These are phyloP conservation scores for Neocucurbitaria cava DNA, from an alignment of 2,329 filamentous ascomycete species.

Conservation along the genomic window DNA sequence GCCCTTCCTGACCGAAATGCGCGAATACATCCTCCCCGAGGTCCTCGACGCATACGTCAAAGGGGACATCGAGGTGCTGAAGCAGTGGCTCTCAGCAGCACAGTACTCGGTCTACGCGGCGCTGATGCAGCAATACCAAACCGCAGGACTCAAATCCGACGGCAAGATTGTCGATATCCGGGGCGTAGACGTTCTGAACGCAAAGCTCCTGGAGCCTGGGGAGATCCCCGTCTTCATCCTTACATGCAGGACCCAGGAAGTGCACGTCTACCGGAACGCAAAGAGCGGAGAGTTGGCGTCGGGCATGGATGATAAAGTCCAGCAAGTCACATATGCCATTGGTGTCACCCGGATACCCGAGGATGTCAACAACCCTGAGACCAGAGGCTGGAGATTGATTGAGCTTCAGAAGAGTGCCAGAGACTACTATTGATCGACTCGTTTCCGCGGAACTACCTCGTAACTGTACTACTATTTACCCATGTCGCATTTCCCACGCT, in stretches of 20 bases:
- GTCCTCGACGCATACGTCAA: slow-evolving; percentile 98
- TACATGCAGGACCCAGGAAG: slow-evolving; percentile 94
- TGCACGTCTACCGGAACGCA: slow-evolving; percentile 93
- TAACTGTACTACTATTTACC: slow-evolving; percentile 27
- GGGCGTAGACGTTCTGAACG: slow-evolving; percentile 85
- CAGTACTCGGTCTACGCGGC: slow-evolving; percentile 97
- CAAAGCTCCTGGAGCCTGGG: slow-evolving; percentile 81
- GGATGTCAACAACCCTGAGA: slow-evolving; percentile 96
- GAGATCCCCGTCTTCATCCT: slow-evolving; percentile 97
- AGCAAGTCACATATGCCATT: slow-evolving; percentile 97
- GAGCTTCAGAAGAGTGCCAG: slow-evolving; percentile 98
- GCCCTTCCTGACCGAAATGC: slow-evolving; percentile 91
- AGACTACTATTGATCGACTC: slow-evolving; percentile 73
- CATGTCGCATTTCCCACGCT: slow-evolving; percentile 21
- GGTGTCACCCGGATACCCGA: slow-evolving; percentile 93
- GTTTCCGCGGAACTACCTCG: neutral
- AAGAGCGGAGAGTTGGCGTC: slow-evolving; percentile 90
- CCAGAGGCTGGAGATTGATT: slow-evolving; percentile 94
- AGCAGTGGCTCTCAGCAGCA: slow-evolving; percentile 93
- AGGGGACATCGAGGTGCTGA: slow-evolving; percentile 87
- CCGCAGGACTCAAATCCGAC: slow-evolving; percentile 90
- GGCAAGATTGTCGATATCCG: slow-evolving; percentile 95
- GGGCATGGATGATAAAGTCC: slow-evolving; percentile 98
- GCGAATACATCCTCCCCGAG: slow-evolving; percentile 97
- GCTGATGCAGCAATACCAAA: slow-evolving; percentile 95